Conservation (phyloP, 1,284 basidiomycete species). For the Rhodofomes roseus region DNA sequence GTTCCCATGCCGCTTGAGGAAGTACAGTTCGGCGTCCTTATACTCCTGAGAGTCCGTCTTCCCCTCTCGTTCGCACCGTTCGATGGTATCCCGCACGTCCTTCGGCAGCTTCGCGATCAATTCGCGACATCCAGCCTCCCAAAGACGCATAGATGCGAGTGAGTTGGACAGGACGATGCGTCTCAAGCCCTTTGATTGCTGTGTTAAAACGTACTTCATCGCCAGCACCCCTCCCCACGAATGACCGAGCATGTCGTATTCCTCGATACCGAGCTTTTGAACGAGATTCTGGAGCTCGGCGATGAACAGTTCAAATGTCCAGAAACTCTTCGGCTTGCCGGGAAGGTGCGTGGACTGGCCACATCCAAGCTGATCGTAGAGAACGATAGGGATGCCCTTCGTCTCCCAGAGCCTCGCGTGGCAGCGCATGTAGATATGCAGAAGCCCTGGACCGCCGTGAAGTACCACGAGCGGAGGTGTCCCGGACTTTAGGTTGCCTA, state of each 20-base stretch:
- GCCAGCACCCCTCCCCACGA: slow-evolving; percentile 34
- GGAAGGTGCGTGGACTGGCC: slow-evolving; percentile 29
- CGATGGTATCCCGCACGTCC: no score
- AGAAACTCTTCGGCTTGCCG: slow-evolving; percentile 28
- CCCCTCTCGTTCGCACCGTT: no score
- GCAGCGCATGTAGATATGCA: slow-evolving; percentile 25
- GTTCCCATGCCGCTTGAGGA: no score
- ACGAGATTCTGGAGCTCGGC: slow-evolving; percentile 23
- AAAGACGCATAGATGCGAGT: no score
- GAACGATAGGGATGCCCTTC: slow-evolving; percentile 24
- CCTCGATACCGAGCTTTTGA: slow-evolving; percentile 22
- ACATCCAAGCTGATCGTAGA: slow-evolving; percentile 36
- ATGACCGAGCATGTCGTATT: slow-evolving; percentile 31
- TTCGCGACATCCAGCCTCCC: no score
- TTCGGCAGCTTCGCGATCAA: no score
- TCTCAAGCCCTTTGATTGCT: slow-evolving; percentile 26
- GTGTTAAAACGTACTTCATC: slow-evolving; percentile 18
- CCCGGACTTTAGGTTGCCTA: slow-evolving; percentile 14
- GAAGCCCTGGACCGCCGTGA: slow-evolving; percentile 33
- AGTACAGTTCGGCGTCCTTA: no score
- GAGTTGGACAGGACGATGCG: slow-evolving; percentile 18
- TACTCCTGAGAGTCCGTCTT: no score
- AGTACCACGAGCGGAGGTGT: slow-evolving; percentile 30
- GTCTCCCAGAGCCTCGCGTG: slow-evolving; percentile 19
- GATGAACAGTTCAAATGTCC: slow-evolving; percentile 25